phyloP scores from a whole-genome alignment of 108 stramenopile species.

The Fistulifera pelliculosa region DNA sequence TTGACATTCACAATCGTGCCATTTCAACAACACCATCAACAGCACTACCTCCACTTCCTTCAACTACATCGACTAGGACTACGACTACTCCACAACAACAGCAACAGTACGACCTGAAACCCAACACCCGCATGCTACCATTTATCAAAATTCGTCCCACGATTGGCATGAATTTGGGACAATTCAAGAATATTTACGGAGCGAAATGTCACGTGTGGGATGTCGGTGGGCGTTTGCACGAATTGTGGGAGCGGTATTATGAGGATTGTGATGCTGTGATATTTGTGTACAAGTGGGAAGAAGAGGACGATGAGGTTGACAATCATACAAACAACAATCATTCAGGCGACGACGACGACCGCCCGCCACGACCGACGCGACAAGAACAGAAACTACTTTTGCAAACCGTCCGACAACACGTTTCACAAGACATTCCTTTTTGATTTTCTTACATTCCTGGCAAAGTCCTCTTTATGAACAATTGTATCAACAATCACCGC shows the following conservation, averaged over 20 bases:
- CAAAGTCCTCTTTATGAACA: background rate
- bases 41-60: conserved; percentile 1
- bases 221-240: conserved; percentile 67
- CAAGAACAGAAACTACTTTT: conserved; percentile 28
- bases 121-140: conserved; percentile 60
- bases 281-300: conserved; percentile 45
- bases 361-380: conserved; percentile 2
- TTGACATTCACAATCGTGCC: background rate
- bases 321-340: conserved; percentile 24
- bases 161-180: conserved; percentile 69
- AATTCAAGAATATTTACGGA: conserved; percentile 47
- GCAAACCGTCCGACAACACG: conserved; percentile 25
- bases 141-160: conserved; percentile 66
- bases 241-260: conserved; percentile 78
- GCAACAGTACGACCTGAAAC: conserved; percentile 19
- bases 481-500: background rate
- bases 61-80: background rate
- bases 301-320: conserved; percentile 12
- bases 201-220: conserved; percentile 63
- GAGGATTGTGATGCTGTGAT: conserved; percentile 68
- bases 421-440: conserved; percentile 40
- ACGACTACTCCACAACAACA: conserved; percentile 6
- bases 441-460: conserved; percentile 33
- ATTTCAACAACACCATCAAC: background rate
- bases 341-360: conserved; percentile 5